phyloP scores from a whole-genome alignment of 768 basidiomycete genomes.

The Vishniacozyma victoriae region DNA sequence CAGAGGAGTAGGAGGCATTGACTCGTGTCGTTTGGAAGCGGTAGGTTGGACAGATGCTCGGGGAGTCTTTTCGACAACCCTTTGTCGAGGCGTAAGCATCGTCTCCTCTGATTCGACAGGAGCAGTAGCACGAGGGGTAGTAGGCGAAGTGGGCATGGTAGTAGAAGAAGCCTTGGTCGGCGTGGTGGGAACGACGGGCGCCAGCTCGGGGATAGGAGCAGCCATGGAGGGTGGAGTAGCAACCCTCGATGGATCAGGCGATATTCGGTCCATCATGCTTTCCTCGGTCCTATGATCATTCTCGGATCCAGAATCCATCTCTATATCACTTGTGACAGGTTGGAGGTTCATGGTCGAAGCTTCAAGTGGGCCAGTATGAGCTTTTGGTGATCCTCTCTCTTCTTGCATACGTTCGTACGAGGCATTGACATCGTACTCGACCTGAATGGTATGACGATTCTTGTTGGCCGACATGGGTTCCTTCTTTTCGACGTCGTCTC shows the following conservation, averaged over 20 bases:
- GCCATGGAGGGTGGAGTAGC: slow-evolving; percentile 1
- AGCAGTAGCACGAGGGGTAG: slow-evolving; percentile 26
- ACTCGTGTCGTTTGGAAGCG: slow-evolving; percentile 11
- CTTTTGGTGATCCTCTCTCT: not conserved
- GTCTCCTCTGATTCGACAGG: slow-evolving; percentile 2
- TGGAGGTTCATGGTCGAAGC: not conserved
- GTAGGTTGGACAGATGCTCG: slow-evolving; percentile 8
- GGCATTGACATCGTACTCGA: slow-evolving; percentile 74
- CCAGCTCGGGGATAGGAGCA: not conserved
- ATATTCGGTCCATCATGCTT: slow-evolving; percentile 10
- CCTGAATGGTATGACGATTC: slow-evolving; percentile 89
- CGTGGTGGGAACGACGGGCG: slow-evolving; percentile 12
- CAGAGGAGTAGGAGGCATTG: slow-evolving; percentile 10
- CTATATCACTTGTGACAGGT: slow-evolving; percentile 18
- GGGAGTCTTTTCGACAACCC: slow-evolving; percentile 7
- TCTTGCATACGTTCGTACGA: slow-evolving; percentile 35
- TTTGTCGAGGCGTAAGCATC: slow-evolving; percentile 15
- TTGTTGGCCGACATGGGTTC: slow-evolving; percentile 40
- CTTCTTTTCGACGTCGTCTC: slow-evolving; percentile 3
- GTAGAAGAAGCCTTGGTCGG: slow-evolving; percentile 11
- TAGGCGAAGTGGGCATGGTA: slow-evolving; percentile 12
- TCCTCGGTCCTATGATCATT: slow-evolving; percentile 7
- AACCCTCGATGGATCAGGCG: slow-evolving; percentile 7
- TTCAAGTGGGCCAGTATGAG: not conserved
- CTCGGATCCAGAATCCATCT: slow-evolving; percentile 29